These are phyloP conservation scores for Geosmithia flava DNA, from an alignment of 2,329 filamentous ascomycete species.

Conservation along the genomic window DNA sequence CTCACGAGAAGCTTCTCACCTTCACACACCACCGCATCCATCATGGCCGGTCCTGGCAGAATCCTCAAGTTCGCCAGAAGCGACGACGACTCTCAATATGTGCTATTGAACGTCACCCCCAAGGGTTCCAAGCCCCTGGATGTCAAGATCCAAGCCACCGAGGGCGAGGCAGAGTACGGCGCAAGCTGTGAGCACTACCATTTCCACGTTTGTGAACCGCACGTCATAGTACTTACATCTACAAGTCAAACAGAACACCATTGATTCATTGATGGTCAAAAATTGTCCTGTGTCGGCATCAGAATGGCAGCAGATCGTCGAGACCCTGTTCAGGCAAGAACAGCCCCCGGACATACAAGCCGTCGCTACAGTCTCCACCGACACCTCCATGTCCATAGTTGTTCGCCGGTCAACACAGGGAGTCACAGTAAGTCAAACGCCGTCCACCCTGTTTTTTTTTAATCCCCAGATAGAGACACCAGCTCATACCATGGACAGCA, in stretches of 20 bases:
- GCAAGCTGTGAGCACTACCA: constrained; percentile 34
- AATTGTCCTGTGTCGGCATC: constrained; percentile 41
- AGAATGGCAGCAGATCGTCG: constrained; percentile 57
- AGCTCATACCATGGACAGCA: constrained; percentile 30
- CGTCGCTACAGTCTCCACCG: constrained; percentile 43
- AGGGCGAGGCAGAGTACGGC: constrained; percentile 49
- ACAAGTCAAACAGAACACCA: constrained; percentile 44
- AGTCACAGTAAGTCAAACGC: constrained; percentile 45
- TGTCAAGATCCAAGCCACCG: constrained; percentile 55
- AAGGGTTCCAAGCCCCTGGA: constrained; percentile 43
- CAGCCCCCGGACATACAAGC: constrained; percentile 42
- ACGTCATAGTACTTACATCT: constrained; percentile 4
- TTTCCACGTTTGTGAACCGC: constrained; percentile 5
- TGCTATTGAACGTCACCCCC: constrained; percentile 48
- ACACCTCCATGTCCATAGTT: constrained; percentile 42
- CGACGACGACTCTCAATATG: constrained; percentile 35
- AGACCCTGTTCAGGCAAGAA: constrained; percentile 40
- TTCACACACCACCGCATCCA: not conserved
- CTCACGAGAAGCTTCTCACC: not conserved
- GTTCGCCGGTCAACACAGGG: constrained; percentile 54
- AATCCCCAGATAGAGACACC: not conserved
- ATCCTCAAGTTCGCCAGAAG: constrained; percentile 49
- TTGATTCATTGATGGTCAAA: constrained; percentile 37
- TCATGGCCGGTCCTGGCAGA: constrained; percentile 4
- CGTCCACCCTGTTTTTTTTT: not conserved